Conservation (phyloP, 1,139 yeast genomes). For the Hansenula lynferdii region DNA sequence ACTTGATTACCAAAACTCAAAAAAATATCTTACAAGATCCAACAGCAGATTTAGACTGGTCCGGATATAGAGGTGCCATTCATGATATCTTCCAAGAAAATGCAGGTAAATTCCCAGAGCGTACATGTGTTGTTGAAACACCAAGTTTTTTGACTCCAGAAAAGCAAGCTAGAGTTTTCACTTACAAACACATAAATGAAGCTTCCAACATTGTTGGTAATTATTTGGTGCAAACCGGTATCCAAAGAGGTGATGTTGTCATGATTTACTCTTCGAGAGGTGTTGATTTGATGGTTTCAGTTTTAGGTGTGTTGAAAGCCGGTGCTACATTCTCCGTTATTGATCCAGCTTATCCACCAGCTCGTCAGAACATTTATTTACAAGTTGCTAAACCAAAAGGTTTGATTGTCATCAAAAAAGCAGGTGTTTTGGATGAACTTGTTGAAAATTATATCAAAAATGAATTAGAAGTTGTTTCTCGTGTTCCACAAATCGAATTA, state of each 20-base stretch:
- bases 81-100: conserved; percentile 90
- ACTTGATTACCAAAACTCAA: conserved; percentile 65
- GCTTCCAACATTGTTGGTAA: conserved; percentile 96
- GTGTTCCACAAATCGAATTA: conserved; percentile 73
- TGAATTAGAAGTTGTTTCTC: conserved; percentile 67
- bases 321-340: conserved; percentile 98
- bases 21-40: conserved; percentile 74
- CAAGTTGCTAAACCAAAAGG: conserved; percentile 93
- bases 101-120: conserved; percentile 77
- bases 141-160: conserved; percentile 57
- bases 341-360: conserved; percentile 99
- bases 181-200: conserved; percentile 80
- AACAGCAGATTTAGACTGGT: conserved; percentile 82
- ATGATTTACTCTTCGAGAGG: conserved; percentile 98
- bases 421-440: conserved; percentile 71
- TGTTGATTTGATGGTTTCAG: conserved; percentile 93
- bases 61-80: conserved; percentile 87
- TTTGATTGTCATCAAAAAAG: conserved; percentile 82
- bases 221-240: conserved; percentile 75
- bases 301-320: conserved; percentile 95
- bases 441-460: conserved; percentile 73
- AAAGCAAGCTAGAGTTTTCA: conserved; percentile 63
- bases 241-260: conserved; percentile 87
- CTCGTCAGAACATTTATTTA: conserved; percentile 89
- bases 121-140: conserved; percentile 90